Evolutionary conservation across 1,284 basidiomycete genomes (phyloP).

Genomic region (Leccinum fallax): DNA sequence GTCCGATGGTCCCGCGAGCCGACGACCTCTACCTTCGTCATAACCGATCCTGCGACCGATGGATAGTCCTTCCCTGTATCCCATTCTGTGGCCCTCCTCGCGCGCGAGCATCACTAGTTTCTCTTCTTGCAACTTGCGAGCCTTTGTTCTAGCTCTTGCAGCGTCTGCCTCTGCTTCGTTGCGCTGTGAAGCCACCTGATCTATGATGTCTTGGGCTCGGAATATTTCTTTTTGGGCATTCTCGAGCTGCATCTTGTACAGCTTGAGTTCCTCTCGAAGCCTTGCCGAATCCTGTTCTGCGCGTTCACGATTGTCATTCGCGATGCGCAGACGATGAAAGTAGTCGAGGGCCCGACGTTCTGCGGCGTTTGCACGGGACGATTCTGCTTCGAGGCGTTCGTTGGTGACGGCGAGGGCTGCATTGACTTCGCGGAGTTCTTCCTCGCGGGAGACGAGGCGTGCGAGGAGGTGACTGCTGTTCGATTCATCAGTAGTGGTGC

Average conservation of each 20-base stretch:
- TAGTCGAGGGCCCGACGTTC: conserved; percentile 49
- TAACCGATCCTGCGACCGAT: conserved; percentile 38
- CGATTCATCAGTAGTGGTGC: conserved; percentile 30
- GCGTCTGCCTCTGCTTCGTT: conserved; percentile 50
- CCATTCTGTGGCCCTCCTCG: conserved; percentile 46
- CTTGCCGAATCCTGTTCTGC: conserved; percentile 44
- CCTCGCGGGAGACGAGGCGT: conserved; percentile 42
- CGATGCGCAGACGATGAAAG: conserved; percentile 42
- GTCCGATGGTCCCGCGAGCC: conserved; percentile 13
- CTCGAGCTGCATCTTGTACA: conserved; percentile 51
- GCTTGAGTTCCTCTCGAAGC: conserved; percentile 44
- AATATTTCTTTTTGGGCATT: conserved; percentile 50
- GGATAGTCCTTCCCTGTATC: conserved; percentile 44
- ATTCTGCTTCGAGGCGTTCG: conserved; percentile 47
- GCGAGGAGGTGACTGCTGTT: conserved; percentile 38
- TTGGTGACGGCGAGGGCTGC: conserved; percentile 40
- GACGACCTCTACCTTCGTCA: conserved; percentile 32
- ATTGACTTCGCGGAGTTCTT: conserved; percentile 42
- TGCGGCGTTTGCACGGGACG: conserved; percentile 46
- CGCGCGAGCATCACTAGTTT: conserved; percentile 42
- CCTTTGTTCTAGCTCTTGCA: conserved; percentile 43
- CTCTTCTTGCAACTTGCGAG: conserved; percentile 47
- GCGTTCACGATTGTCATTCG: conserved; percentile 43
- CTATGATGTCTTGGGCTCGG: conserved; percentile 49
- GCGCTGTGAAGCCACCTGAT: conserved; percentile 42